Base-by-base conservation (phyloP, 768 basidiomycete genomes). In the Cyclocybe aegerita region DNA sequence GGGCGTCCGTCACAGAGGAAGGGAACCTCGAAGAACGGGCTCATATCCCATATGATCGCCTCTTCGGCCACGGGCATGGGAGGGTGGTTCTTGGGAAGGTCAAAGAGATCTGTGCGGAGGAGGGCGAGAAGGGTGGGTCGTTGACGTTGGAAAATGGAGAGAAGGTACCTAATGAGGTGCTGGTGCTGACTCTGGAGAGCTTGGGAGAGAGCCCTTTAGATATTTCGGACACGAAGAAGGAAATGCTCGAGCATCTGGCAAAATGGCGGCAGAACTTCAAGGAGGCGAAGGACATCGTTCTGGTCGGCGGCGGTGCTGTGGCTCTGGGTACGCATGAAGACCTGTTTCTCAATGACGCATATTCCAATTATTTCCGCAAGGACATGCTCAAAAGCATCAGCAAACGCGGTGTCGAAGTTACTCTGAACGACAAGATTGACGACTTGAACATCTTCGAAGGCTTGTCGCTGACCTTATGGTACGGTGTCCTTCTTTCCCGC, bases 121-220 rank as follows among this genome's bases (percentile, higher is more conserved):
- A 53, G n/a, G 54, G 50, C 7, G 52, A 45, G 4, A 37, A 43
- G 29, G 58, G 74, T 0, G 43, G 40, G 23, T 50, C 41, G 57
- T 14, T 88, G 5, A 66, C 74, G 4, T 72, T 89, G 10, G 70
- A 69, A n/a, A 67, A 66, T 54, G 82, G 82, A 15, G 74, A 80
- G 44, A 60, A 58, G 9, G 53, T 88, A 10, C 56, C 63, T 7
- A 88, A 82, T 60, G 72, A 73, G 11, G 67, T 76, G 16, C 76
- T 88, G 39, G 72, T 88, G 39, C 61, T 88, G 33, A 77, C 82
- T 0, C 72, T 85, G 0, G 87, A 86, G 2, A 74, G 73, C 36
- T 62, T 58, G 4, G 88, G 81, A 81, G 63, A 65, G 8, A 82
- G 78, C 0, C 77, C 79, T 0, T 41, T 79, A 36, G 62, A 64